These are phyloP conservation scores for Globisporangium recalcitrans DNA, from an alignment of 352 stramenopile genomes.

Conservation along the genomic window DNA sequence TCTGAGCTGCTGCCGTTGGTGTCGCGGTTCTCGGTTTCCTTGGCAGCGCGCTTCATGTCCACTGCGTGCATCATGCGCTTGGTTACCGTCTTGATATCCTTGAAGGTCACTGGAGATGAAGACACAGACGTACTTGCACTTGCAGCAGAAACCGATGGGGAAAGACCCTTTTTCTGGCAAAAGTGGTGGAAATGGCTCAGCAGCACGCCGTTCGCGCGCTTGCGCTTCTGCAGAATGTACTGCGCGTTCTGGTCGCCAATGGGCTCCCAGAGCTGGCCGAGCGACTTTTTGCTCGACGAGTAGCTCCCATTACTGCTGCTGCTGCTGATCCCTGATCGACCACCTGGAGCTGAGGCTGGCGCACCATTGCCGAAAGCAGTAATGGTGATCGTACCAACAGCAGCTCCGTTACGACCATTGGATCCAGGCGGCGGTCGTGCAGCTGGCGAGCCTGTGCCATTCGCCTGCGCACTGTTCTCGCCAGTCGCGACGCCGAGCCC, in stretches of 20 bases:
- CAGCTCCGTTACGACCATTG: background rate
- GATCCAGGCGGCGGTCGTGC: background rate
- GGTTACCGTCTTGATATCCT: constrained; percentile 43
- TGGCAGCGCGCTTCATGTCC: constrained; percentile 18
- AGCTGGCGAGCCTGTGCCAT: background rate
- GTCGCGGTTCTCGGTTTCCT: background rate
- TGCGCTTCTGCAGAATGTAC: constrained; percentile 44
- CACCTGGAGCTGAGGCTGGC: background rate
- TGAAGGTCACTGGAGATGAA: constrained; percentile 10
- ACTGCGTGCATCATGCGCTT: constrained; percentile 55
- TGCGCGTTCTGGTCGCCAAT: constrained; percentile 73
- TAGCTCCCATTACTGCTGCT: constrained; percentile 3
- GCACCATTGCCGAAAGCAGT: background rate
- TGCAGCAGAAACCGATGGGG: background rate
- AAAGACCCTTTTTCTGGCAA: constrained; percentile 4
- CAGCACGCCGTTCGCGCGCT: constrained; percentile 44
- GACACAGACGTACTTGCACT: background rate
- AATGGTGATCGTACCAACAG: background rate
- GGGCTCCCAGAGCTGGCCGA: constrained; percentile 64
- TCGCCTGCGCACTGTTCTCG: constrained; percentile 4
- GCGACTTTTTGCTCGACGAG: constrained; percentile 30
- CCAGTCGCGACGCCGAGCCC: constrained; percentile 21
- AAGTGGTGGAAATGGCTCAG: constrained; percentile 62
- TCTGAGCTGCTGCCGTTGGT: background rate
- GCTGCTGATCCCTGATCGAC: constrained; percentile 3